A percentile compares a stretch with the other conserved stretches of the same genome.
Evolutionary conservation across 2,329 filamentous ascomycete species (phyloP).

Genomic region (Neobulgaria alba): DNA sequence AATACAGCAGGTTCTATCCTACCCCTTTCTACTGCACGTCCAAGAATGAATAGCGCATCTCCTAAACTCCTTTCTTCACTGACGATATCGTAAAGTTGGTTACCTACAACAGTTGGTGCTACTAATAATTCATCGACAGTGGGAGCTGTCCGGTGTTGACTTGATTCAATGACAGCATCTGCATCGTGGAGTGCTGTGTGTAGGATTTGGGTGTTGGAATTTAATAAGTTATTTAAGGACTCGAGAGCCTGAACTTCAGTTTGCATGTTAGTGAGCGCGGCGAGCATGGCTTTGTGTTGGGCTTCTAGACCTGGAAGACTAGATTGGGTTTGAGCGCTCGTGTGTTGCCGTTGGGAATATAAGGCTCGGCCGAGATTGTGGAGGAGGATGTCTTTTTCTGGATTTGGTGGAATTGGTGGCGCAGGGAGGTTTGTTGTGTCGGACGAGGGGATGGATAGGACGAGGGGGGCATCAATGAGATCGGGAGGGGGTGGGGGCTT

Average conservation of each 20-base stretch:
- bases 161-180: slow-evolving; percentile 66
- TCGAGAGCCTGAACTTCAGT: slow-evolving; percentile 64
- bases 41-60: slow-evolving; percentile 78
- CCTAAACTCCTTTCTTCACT: slow-evolving; percentile 82
- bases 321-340: slow-evolving; percentile 62
- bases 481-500: slow-evolving; percentile 35
- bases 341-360: slow-evolving; percentile 57
- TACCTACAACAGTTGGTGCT: slow-evolving; percentile 86
- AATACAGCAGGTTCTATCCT: slow-evolving; percentile 65
- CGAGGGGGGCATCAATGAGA: slow-evolving; percentile 45
- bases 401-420: slow-evolving; percentile 88
- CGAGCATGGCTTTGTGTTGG: slow-evolving; percentile 69
- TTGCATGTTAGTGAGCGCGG: slow-evolving; percentile 61
- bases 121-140: slow-evolving; percentile 85
- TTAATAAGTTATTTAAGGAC: slow-evolving; percentile 60
- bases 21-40: slow-evolving; percentile 64
- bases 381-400: slow-evolving; percentile 84
- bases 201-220: slow-evolving; percentile 70
- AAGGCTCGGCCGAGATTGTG: slow-evolving; percentile 66
- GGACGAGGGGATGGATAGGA: slow-evolving; percentile 38
- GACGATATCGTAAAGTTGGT: slow-evolving; percentile 82
- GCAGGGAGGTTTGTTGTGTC: slow-evolving; percentile 46
- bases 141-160: slow-evolving; percentile 60
- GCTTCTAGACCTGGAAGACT: slow-evolving; percentile 68
- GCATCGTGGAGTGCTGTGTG: slow-evolving; percentile 70